Percentiles rank a stretch among this genome's conserved stretches.
phyloP scores from a whole-genome alignment of 2,329 filamentous ascomycete genomes.

The Capronia epimyces region DNA sequence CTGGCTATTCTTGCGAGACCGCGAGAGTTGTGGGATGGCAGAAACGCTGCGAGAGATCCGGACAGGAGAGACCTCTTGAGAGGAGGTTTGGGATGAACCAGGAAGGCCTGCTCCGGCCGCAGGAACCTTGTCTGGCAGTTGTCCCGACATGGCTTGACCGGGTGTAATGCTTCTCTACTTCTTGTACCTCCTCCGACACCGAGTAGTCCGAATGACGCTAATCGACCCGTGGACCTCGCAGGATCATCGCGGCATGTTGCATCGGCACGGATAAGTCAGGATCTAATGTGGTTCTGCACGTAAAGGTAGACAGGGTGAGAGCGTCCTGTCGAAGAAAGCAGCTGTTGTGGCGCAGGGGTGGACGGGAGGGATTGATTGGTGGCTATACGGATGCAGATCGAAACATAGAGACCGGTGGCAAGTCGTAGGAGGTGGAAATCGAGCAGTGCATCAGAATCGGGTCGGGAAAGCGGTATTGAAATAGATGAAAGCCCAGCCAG shows the following conservation, averaged over 20 bases:
- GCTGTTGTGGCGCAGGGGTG: background rate
- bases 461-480: background rate
- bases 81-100: slow-evolving; percentile 14
- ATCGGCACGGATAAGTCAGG: background rate
- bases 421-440: background rate
- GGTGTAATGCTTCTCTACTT: background rate
- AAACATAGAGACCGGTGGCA: background rate
- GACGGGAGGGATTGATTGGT: background rate
- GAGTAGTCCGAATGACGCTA: slow-evolving; percentile 12
- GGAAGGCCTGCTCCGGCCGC: slow-evolving; percentile 5
- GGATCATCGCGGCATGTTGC: slow-evolving; percentile 17
- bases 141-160: slow-evolving; percentile 13
- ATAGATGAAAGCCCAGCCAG: background rate
- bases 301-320: background rate
- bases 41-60: slow-evolving; percentile 24
- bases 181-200: slow-evolving; percentile 10
- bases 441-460: background rate
- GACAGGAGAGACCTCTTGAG: slow-evolving; percentile 19
- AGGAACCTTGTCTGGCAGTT: slow-evolving; percentile 9
- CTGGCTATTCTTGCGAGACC: slow-evolving; percentile 63
- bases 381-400: background rate
- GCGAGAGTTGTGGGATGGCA: slow-evolving; percentile 36
- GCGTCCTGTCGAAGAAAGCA: background rate
- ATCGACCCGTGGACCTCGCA: slow-evolving; percentile 5
- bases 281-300: background rate